Conservation (phyloP, 257 asterid genomes). For the Penstemon barbatus region DNA sequence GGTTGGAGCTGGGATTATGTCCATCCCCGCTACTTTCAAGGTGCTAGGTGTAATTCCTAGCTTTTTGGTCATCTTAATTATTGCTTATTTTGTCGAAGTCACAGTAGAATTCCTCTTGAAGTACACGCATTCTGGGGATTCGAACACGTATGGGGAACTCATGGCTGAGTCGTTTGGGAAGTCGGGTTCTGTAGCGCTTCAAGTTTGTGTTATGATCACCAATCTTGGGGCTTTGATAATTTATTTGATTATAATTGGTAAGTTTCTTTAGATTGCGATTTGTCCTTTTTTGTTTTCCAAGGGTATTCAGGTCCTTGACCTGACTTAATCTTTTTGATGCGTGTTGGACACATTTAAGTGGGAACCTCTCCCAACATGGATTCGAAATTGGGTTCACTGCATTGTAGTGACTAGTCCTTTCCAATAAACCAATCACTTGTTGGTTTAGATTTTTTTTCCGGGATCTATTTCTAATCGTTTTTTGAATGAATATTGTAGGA, state of each 20-base stretch:
- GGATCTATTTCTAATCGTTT: conserved; percentile 2
- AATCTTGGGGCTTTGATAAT: conserved; percentile 92
- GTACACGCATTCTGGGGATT: conserved; percentile 60
- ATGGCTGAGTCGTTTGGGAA: conserved; percentile 96
- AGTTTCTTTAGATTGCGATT: conserved; percentile 15
- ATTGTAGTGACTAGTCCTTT: too few species aligned
- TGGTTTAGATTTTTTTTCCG: not conserved
- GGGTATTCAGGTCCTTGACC: too few species aligned
- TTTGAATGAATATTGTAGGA: conserved; percentile 42
- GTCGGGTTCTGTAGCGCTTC: conserved; percentile 79
- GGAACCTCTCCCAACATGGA: too few species aligned
- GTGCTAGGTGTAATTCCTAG: conserved; percentile 88
- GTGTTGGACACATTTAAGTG: too few species aligned
- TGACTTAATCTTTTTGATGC: too few species aligned
- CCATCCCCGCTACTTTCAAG: conserved; percentile 88
- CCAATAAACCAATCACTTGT: too few species aligned
- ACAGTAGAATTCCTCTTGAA: conserved; percentile 87
- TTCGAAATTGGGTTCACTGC: too few species aligned
- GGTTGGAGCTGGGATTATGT: conserved; percentile 98
- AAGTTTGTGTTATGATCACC: conserved; percentile 78
- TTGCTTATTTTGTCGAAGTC: conserved; percentile 82
- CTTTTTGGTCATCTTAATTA: conserved; percentile 55
- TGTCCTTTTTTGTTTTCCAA: not conserved
- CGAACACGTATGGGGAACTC: conserved; percentile 74
- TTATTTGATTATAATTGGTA: conserved; percentile 90